Evolutionary conservation across 2,329 filamentous ascomycete species (phyloP), one percentile per base, ranked within the genome.

Genomic region (Lachnellula arida): DNA sequence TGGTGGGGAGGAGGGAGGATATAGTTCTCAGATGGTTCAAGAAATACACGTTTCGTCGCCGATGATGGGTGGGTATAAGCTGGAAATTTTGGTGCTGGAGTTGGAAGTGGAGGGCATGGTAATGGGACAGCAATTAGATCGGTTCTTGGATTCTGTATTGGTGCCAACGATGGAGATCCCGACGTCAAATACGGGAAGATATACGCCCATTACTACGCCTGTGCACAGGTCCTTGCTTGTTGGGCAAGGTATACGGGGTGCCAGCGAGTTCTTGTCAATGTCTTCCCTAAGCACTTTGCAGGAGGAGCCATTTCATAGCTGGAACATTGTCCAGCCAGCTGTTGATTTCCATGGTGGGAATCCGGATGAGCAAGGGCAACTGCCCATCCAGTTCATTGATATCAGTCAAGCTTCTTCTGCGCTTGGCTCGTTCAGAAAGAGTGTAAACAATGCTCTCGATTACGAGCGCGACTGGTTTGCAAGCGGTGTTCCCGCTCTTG

Each of bases 191-290:
- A 82, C 81, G 15, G 85, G 85, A 8, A 78, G 84, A 58, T 80
- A 84, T 55, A 84, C 85, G 12, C 80, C 85, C 15, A 78, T 94
- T 43, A 83, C 85, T 6, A 91, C 90, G 46, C 92, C 93, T 0
- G 91, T 97, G 1, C 93, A 97, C 68, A 89, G 86, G 68, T 84
- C 87, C 0, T 73, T 97, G 15, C 65, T 97, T 9, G 80, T 96
- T 8, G 85, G 84, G 0, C 80, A 89, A 49, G 91, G 90, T 0
- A 73, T 96, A 2, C 75, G 81, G 52, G 90, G 88, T 7, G 82
- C 87, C 28, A 32, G 28, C 28, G 28, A 32, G 4, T 32, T 32
- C 9, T 12, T 32, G 3, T 32, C 28, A 11, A 32, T 32, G 28
- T 32, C 28, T 32, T 32, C 28, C 28, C 28, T 32, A 1, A 77